Conservation (phyloP, 257 asterid species). For the Solanum bulbocastanum region DNA sequence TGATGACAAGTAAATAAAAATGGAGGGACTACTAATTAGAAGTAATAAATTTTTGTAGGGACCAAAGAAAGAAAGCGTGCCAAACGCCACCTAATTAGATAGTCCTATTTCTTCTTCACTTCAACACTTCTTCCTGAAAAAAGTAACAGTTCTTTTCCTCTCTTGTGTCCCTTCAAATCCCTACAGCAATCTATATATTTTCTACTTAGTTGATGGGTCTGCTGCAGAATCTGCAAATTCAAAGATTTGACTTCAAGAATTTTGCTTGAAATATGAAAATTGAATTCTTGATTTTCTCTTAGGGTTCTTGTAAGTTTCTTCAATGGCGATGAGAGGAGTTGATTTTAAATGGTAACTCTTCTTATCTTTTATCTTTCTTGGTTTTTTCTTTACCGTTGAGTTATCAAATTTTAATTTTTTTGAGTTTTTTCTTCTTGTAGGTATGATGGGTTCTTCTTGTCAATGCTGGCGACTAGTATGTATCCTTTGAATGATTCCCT, state of each 20-base stretch:
- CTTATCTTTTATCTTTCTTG: neutral
- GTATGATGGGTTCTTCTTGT: conserved; percentile 98
- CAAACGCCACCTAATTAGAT: neutral
- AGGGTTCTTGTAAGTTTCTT: neutral
- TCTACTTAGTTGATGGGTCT: neutral
- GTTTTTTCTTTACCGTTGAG: neutral
- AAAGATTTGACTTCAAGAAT: neutral
- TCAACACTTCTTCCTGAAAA: neutral
- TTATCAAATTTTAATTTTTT: neutral
- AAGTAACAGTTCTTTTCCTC: neutral
- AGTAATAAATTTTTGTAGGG: neutral
- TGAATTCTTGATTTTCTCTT: neutral
- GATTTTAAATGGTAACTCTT: conserved; percentile 75
- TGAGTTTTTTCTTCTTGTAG: conserved; percentile 29
- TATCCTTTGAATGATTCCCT: conserved; percentile 47
- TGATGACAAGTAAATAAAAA: too few relatives aligned
- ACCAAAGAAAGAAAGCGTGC: neutral
- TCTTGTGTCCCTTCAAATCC: neutral
- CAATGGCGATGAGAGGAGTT: conserved; percentile 84
- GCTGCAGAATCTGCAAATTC: neutral
- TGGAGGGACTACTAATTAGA: neutral
- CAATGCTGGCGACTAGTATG: conserved; percentile 96
- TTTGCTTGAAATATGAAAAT: neutral
- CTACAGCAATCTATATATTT: neutral
- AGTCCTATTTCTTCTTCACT: neutral